Conservation (phyloP, 257 asterid genomes). For the Anisodus acutangulus region DNA sequence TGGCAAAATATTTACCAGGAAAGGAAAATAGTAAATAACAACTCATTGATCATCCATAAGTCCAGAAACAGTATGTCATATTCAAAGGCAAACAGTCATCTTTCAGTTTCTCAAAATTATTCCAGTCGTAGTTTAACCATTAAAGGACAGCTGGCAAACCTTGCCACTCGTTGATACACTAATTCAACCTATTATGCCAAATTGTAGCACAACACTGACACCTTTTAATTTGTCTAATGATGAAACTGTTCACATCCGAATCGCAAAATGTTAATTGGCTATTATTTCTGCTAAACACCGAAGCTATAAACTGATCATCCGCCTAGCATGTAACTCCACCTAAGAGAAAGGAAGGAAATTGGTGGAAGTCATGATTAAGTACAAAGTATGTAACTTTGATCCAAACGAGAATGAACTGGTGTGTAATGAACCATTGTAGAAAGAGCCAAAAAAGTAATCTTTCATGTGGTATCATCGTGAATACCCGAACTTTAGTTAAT, state of each 20-base stretch:
- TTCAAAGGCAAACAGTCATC: background rate
- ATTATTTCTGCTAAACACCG: background rate
- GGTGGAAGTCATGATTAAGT: background rate
- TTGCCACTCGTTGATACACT: background rate
- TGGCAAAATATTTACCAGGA: background rate
- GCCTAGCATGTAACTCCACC: background rate
- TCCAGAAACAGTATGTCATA: background rate
- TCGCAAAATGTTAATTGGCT: background rate
- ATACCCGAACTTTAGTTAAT: background rate
- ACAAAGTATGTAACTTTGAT: background rate
- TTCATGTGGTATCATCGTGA: background rate
- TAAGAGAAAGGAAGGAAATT: background rate
- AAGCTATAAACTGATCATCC: background rate
- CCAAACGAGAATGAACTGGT: slow-evolving; percentile 4
- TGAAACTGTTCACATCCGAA: background rate
- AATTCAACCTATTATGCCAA: background rate
- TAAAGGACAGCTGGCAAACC: background rate
- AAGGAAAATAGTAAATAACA: slow-evolving; percentile 9
- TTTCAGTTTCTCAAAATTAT: slow-evolving; percentile 19
- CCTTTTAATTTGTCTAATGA: background rate
- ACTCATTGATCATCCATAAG: background rate
- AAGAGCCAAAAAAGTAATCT: slow-evolving; percentile 1
- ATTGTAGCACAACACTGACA: background rate
- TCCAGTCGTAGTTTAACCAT: background rate
- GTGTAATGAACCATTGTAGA: too few relatives aligned